Evolutionary conservation across 495 filamentous ascomycete species (phyloP).

Genomic region (Choiromyces venosus): DNA sequence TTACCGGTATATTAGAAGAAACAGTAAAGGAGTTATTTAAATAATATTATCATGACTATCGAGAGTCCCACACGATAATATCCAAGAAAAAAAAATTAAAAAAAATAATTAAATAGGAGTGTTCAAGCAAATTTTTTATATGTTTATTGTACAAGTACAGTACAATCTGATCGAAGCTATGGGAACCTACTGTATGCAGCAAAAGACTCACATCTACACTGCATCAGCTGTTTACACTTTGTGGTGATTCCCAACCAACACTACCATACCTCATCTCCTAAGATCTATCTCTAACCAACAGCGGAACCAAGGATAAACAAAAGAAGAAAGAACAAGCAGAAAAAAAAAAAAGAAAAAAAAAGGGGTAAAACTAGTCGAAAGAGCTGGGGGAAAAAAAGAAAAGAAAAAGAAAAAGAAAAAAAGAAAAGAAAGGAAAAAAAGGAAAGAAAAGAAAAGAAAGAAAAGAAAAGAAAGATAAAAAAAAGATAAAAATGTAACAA

Average conservation of each 20-base stretch:
- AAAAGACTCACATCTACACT: not conserved
- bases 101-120: not conserved
- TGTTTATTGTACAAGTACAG: not conserved
- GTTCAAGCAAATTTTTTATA: not conserved
- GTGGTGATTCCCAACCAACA: not conserved
- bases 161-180: not conserved
- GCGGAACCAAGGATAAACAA: not conserved
- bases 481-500: not conserved
- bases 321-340: not conserved
- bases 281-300: not conserved
- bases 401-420: not conserved
- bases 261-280: not conserved
- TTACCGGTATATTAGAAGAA: too few relatives aligned
- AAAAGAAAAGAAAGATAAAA: not conserved
- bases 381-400: not conserved
- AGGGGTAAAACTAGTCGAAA: not conserved
- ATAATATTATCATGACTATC: not conserved
- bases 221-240: not conserved
- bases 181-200: not conserved
- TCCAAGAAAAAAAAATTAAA: not conserved
- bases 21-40: not conserved
- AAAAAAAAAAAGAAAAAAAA: not conserved
- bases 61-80: too few relatives aligned
- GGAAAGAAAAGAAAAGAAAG: not conserved
- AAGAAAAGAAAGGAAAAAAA: not conserved